Evolutionary conservation across 2,329 filamentous ascomycete species (phyloP).

Genomic region (Mariannaea elegans): DNA sequence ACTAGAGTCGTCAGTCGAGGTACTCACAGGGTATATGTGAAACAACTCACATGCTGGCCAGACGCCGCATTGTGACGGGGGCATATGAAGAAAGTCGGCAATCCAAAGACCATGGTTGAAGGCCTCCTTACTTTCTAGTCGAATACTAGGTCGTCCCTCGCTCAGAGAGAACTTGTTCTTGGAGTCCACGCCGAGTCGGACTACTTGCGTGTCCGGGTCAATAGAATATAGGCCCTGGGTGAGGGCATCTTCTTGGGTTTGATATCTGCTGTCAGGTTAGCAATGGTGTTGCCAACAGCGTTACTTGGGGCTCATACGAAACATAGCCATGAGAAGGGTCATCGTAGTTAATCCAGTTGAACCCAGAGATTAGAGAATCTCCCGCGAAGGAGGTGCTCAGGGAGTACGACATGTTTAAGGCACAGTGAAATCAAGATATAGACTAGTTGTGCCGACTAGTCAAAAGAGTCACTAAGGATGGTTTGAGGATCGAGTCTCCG

Average conservation of each 20-base stretch:
- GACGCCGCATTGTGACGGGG: constrained; percentile 72
- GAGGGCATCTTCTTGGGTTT: constrained; percentile 52
- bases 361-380: constrained; percentile 55
- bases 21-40: neutral
- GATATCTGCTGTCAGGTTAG: constrained; percentile 49
- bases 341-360: constrained; percentile 58
- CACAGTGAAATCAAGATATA: constrained; percentile 14
- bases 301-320: constrained; percentile 55
- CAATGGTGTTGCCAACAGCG: too few relatives aligned
- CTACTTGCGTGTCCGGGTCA: constrained; percentile 50
- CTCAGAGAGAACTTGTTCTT: constrained; percentile 47
- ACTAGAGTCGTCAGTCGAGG: constrained; percentile 43
- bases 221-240: constrained; percentile 52
- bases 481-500: constrained; percentile 1
- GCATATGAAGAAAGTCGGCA: constrained; percentile 78
- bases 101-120: constrained; percentile 76
- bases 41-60: constrained; percentile 73
- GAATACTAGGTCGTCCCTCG: constrained; percentile 66
- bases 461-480: constrained; percentile 12
- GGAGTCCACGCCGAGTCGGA: constrained; percentile 57
- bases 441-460: constrained; percentile 6
- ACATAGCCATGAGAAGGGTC: constrained; percentile 77
- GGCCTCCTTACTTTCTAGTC: constrained; percentile 69
- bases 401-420: constrained; percentile 48
- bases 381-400: constrained; percentile 54